Percentiles rank a stretch among this genome's conserved stretches.
Conservation (phyloP, 73 alveolate genomes). For the Tetrahymena malaccensis region DNA sequence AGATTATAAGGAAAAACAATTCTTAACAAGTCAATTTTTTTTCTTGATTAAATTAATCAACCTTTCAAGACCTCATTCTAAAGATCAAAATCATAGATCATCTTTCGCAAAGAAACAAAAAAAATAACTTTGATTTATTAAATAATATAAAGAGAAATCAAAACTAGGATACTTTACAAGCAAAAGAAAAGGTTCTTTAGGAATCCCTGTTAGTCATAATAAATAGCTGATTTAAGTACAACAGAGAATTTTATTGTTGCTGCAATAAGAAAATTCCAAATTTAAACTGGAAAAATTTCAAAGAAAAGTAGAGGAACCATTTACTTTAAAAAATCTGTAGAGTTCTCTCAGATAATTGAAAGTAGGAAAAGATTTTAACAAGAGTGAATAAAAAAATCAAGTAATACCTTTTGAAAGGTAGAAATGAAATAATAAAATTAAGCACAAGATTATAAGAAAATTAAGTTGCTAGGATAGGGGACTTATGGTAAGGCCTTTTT, state of each 20-base stretch:
- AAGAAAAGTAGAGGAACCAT: background rate
- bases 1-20: background rate
- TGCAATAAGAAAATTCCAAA: background rate
- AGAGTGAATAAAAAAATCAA: background rate
- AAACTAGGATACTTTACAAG: background rate
- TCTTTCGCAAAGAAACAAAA: background rate
- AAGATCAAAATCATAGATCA: background rate
- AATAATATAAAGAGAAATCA: background rate
- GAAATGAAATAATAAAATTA: background rate
- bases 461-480: slow-evolving; percentile 85
- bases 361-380: background rate
- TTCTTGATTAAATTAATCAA: background rate
- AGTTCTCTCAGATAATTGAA: background rate
- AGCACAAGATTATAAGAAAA: slow-evolving; percentile 54
- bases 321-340: background rate
- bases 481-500: slow-evolving; percentile 90
- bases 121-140: background rate
- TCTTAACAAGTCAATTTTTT: background rate
- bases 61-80: background rate
- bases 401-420: background rate
- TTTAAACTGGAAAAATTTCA: background rate
- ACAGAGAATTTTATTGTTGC: background rate
- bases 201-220: background rate
- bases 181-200: background rate
- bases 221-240: background rate